Evolutionary conservation across 2,329 filamentous ascomycete genomes (phyloP).

Genomic region (Arthrobotrys pseudoclavata): DNA sequence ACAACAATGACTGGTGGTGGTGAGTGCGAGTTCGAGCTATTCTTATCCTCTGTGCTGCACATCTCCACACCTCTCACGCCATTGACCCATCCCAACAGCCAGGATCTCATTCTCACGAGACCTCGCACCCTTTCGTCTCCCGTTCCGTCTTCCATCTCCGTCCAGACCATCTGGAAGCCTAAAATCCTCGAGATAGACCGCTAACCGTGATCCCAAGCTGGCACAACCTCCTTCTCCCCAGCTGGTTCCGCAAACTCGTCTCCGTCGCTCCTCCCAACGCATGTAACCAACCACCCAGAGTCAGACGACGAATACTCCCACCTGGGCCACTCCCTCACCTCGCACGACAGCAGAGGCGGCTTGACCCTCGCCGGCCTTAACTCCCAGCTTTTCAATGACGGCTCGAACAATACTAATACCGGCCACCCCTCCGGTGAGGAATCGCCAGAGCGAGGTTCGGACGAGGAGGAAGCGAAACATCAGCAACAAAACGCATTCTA

Average conservation of each 20-base stretch:
- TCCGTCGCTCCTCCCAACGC: constrained; percentile 57
- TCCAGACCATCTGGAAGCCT: constrained; percentile 10
- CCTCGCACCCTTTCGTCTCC: neutral
- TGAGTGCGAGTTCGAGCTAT: constrained; percentile 34
- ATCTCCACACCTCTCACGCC: constrained; percentile 32
- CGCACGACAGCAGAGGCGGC: constrained; percentile 41
- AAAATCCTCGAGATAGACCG: constrained; percentile 23
- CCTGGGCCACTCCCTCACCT: constrained; percentile 51
- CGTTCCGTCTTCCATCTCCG: constrained; percentile 20
- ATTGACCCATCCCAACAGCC: constrained; percentile 14
- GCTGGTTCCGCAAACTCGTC: constrained; percentile 55
- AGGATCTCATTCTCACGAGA: constrained; percentile 9
- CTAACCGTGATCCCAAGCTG: constrained; percentile 43
- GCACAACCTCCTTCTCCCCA: constrained; percentile 58
- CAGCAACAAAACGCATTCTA: constrained; percentile 84
- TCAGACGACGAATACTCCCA: constrained; percentile 57
- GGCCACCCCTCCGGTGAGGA: constrained; percentile 31
- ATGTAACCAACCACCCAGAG: constrained; percentile 59
- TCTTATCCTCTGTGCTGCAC: constrained; percentile 22
- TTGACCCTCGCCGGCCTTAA: constrained; percentile 9
- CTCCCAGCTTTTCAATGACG: constrained; percentile 15
- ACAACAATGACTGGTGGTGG: constrained; percentile 36
- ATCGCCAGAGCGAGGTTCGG: constrained; percentile 50
- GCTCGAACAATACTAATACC: constrained; percentile 16
- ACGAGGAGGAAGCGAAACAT: constrained; percentile 65